These are phyloP conservation scores for Solanum pennellii DNA, from an alignment of 257 asterid species.

Conservation along the genomic window DNA sequence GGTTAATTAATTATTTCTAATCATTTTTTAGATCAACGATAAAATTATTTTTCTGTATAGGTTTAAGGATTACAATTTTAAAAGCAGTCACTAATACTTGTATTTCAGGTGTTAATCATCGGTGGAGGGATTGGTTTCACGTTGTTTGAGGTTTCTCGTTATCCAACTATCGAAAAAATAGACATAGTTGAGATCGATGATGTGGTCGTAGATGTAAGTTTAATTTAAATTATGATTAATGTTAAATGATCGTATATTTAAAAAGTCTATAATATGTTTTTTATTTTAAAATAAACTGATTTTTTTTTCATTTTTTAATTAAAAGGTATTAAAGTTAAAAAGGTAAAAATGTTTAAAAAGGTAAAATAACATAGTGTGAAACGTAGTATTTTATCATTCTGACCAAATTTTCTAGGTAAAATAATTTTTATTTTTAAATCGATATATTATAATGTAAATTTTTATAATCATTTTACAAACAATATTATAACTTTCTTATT, in stretches of 20 bases:
- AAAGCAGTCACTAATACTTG: background rate
- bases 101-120: constrained; percentile 4
- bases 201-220: constrained; percentile 5
- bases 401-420: too few species aligned
- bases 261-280: too few species aligned
- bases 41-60: background rate
- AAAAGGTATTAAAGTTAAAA: too few species aligned
- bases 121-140: constrained; percentile 10
- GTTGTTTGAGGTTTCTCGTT: constrained; percentile 5
- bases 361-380: too few species aligned
- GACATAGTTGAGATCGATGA: constrained; percentile 8
- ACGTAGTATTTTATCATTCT: too few species aligned
- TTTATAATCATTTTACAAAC: background rate
- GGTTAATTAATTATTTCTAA: background rate
- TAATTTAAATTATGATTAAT: background rate
- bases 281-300: too few species aligned
- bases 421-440: too few species aligned
- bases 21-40: background rate
- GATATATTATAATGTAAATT: background rate
- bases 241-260: fast-evolving
- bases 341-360: too few species aligned
- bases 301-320: too few species aligned
- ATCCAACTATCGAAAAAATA: background rate
- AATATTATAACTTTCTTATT: background rate
- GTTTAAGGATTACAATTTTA: background rate